Percentiles rank a stretch among this genome's conserved stretches.
These are phyloP conservation scores for Galerina sulciceps DNA, from an alignment of 768 basidiomycete genomes.

Conservation along the genomic window DNA sequence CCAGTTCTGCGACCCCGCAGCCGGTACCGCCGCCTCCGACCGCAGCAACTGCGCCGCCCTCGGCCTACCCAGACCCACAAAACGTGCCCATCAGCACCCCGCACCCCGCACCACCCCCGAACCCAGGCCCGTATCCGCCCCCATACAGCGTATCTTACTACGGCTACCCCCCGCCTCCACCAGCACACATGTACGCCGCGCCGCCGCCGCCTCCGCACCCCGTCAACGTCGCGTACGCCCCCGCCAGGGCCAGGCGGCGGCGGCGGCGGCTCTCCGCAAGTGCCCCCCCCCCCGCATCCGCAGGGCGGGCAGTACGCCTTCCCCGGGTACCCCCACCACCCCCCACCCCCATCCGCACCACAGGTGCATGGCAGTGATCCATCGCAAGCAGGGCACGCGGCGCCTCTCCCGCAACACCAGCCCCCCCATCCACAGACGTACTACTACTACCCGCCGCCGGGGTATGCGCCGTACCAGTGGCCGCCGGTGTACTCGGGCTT, in stretches of 20 bases:
- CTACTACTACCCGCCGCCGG: constrained; percentile 16
- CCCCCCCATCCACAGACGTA: constrained; percentile 14
- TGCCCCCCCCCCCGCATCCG: background rate
- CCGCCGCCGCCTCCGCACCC: constrained; percentile 11
- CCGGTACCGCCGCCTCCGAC: constrained; percentile 8
- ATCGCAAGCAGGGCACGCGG: constrained; percentile 27
- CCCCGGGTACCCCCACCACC: constrained; percentile 17
- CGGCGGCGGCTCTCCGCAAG: constrained; percentile 6
- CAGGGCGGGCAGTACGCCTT: constrained; percentile 12
- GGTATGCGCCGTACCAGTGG: constrained; percentile 13
- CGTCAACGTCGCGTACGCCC: constrained; percentile 3
- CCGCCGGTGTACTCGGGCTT: constrained; percentile 21
- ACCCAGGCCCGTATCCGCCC: constrained; percentile 15
- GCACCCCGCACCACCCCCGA: background rate
- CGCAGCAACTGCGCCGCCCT: background rate
- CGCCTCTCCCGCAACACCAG: constrained; percentile 12
- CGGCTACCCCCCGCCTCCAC: constrained; percentile 20
- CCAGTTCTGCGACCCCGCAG: constrained; percentile 17
- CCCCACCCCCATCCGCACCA: constrained; percentile 17
- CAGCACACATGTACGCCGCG: constrained; percentile 17
- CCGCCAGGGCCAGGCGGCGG: background rate
- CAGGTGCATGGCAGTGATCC: constrained; percentile 31
- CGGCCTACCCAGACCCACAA: constrained; percentile 18
- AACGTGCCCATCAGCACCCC: constrained; percentile 6
- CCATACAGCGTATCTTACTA: constrained; percentile 21